Base-by-base conservation (phyloP, 2,329 filamentous ascomycete genomes). In the Colletotrichum cordylinicola region DNA sequence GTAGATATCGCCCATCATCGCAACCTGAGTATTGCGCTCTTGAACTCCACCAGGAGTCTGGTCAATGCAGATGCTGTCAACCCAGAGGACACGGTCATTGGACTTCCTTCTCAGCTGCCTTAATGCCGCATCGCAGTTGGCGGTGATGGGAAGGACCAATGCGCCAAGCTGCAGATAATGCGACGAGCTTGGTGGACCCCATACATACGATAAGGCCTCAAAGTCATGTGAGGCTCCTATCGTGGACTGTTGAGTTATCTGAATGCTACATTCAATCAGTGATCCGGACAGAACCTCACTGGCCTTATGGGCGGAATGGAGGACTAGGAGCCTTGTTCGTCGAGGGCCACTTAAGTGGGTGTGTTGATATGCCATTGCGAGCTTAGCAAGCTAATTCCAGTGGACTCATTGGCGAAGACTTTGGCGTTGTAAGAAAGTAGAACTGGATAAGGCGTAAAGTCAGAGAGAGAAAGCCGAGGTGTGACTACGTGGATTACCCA, bases 371-470 rank as follows among this genome's bases (percentile, higher is more conserved):
- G 58, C 8, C 29, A 62, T 62, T 37, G 4, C 9, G 58, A 0
- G 16, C 13, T 1, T 9, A 0, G 31, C 6, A 24, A 62, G 1
- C 0, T 9, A 16, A n/a, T 13, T 35, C 31, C 2, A 62, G 12
- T 24, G 27, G 31, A 8, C 33, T 37, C 0, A 18, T 13, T 0
- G 21, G 43, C 10, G 1, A 52, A 21, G 43, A 0, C 1, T 8
- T 52, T 13, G 43, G 0, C 10, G 0, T 52, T 8, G 13, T 0
- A 10, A 3, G n/a, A 21, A 52, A 52, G n/a, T 0, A 13, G 0
- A 0, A 13, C n/a, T 0, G n/a, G 4, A 52, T 10, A 52, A 13
- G 43, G 43, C n/a, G 10, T 0, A 4, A 48, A 48, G 0, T 13
- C 10, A 52, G n/a, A 13, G 12, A 52, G 10, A 52, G 0, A 52